These are phyloP conservation scores for Talaromyces liani DNA, from an alignment of 495 filamentous ascomycete species.

Conservation along the genomic window DNA sequence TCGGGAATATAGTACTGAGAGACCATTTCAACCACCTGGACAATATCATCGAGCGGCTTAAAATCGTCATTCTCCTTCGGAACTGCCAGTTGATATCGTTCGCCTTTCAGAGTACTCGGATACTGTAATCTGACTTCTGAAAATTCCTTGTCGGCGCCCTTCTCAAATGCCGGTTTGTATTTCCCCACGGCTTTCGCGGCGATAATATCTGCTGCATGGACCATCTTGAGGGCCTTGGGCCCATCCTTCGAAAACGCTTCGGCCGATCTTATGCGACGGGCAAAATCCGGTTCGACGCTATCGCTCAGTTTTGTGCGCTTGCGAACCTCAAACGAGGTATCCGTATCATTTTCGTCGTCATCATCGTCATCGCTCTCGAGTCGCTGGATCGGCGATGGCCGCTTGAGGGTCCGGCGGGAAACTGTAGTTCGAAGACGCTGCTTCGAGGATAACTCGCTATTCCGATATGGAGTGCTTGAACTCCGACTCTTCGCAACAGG, in stretches of 20 bases:
- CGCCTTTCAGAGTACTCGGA: constrained; percentile 59
- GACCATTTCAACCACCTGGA: constrained; percentile 67
- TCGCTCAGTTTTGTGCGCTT: constrained; percentile 39
- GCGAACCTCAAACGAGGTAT: constrained; percentile 36
- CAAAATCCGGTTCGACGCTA: constrained; percentile 44
- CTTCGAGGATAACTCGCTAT: constrained; percentile 16
- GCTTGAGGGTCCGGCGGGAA: constrained; percentile 29
- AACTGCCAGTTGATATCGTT: constrained; percentile 71
- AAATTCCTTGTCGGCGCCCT: constrained; percentile 31
- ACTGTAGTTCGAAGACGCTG: constrained; percentile 27
- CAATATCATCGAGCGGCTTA: constrained; percentile 77
- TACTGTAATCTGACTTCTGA: constrained; percentile 59
- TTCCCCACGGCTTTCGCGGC: constrained; percentile 37
- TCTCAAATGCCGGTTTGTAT: constrained; percentile 38
- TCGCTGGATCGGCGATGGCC: constrained; percentile 38
- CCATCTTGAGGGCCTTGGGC: constrained; percentile 42
- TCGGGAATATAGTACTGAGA: constrained; percentile 65
- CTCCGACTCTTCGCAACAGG: constrained; percentile 13
- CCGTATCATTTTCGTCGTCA: constrained; percentile 35
- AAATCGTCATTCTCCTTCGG: constrained; percentile 73
- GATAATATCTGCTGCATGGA: constrained; percentile 65
- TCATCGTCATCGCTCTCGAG: constrained; percentile 44
- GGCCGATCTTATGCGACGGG: constrained; percentile 51
- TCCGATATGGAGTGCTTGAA: background rate
- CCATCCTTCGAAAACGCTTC: constrained; percentile 53